These are phyloP conservation scores for Xerocomus spinulosus DNA, from an alignment of 768 basidiomycete genomes.

Conservation along the genomic window DNA sequence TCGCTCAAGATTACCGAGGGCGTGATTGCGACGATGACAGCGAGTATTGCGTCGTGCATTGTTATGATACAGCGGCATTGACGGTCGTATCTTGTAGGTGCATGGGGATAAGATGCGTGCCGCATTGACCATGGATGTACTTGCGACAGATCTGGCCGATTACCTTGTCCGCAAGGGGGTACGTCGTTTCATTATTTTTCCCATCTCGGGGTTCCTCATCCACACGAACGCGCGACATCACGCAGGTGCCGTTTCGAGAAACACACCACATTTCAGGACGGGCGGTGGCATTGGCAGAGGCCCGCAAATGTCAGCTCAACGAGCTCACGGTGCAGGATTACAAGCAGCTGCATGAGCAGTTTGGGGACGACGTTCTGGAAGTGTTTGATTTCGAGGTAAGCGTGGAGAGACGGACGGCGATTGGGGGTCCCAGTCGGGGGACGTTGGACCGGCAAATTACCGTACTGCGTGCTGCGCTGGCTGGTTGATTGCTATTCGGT, in stretches of 20 bases:
- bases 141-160: conserved; percentile 98
- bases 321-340: conserved; percentile 79
- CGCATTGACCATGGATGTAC: conserved; percentile 93
- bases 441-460: conserved; percentile 86
- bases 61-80: neutral
- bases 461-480: conserved; percentile 60
- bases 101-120: conserved; percentile 85
- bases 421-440: conserved; percentile 83
- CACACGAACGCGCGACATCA: neutral
- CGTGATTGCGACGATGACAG: conserved; percentile 86
- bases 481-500: conserved; percentile 21
- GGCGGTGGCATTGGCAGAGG: conserved; percentile 91
- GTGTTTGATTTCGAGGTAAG: conserved; percentile 96
- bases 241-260: conserved; percentile 93
- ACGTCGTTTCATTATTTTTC: conserved; percentile 30
- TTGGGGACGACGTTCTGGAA: conserved; percentile 71
- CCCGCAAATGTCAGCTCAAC: conserved; percentile 73
- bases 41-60: conserved; percentile 32
- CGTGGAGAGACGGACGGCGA: conserved; percentile 87
- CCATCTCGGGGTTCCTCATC: neutral
- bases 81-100: conserved; percentile 46
- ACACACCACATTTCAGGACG: conserved; percentile 98
- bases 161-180: conserved; percentile 99
- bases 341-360: conserved; percentile 67
- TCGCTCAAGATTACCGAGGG: conserved; percentile 92